Evolutionary conservation across 495 filamentous ascomycete genomes (phyloP).

Genomic region (Podospora bellae-mahoneyi): DNA sequence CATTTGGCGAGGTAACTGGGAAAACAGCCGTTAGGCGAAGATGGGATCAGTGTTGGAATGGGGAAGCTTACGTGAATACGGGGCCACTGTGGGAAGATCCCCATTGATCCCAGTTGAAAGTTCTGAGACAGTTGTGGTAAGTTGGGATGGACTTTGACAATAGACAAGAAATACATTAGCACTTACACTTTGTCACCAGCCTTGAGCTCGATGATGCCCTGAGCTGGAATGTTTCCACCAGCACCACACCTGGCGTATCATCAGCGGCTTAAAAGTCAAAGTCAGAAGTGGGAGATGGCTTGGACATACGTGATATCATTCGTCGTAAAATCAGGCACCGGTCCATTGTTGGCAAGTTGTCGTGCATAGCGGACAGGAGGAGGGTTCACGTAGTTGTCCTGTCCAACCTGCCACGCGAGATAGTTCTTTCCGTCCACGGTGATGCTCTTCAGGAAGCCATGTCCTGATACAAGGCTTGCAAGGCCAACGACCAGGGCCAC

Average conservation of each 20-base stretch:
- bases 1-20: conserved; percentile 30
- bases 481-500: conserved; percentile 8
- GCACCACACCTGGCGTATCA: conserved; percentile 14
- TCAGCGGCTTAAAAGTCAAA: background rate
- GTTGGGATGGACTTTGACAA: background rate
- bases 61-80: conserved; percentile 17
- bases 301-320: conserved; percentile 19
- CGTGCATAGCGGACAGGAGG: conserved; percentile 22
- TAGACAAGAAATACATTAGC: background rate
- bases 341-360: conserved; percentile 20
- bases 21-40: background rate
- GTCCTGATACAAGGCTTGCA: conserved; percentile 17
- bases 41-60: background rate
- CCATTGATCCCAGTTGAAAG: conserved; percentile 26
- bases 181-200: conserved; percentile 25
- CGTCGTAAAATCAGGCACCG: conserved; percentile 25
- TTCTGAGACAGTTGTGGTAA: background rate
- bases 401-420: conserved; percentile 24
- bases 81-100: conserved; percentile 18
- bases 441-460: conserved; percentile 25
- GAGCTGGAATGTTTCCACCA: conserved; percentile 19
- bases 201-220: conserved; percentile 21
- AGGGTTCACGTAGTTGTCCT: conserved; percentile 23
- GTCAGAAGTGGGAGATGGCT: background rate
- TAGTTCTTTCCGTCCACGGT: conserved; percentile 23